Evolutionary conservation across 2,329 filamentous ascomycete species (phyloP), one percentile per base, ranked within the genome.

Genomic region (Fusarium nodosum): DNA sequence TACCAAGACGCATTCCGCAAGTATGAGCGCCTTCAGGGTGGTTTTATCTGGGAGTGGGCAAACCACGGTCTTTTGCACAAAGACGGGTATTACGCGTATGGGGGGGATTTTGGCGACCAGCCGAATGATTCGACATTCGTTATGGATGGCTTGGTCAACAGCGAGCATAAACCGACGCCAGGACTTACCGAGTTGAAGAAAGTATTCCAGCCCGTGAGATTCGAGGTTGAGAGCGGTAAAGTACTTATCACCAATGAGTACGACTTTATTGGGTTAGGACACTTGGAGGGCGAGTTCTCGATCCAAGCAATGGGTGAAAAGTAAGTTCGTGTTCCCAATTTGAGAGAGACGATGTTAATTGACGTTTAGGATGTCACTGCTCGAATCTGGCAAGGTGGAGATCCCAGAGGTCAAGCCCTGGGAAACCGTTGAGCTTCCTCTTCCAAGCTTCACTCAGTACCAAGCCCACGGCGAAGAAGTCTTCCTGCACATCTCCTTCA

Each of bases 21-120:
- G 16, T 63, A 63, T 3, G 20, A 63, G 11, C 58, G 60, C 0
- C 60, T 63, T 0, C 60, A 63, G 11, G 60, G 60, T 2, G 60
- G 60, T 0, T 63, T 63, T 2, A 63, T 63, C 22, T 63, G 60
- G 60, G 60, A 63, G 13, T 63, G 60, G 60, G 58, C 60, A 3
- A 63, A 63, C 6, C 60, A 63, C 3, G 60, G 60, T 15, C 24
- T 63, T 5, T 22, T 44, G n/a, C 60, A 56, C 9, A 56, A 48
- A 24, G 42, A 63, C 1, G 60, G 60, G 7, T 63, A 63, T 12
- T 63, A 48, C 22, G 60, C 60, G 0, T 63, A 63, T 15, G 60
- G 60, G 33, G 60, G 60, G 2, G 60, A 63, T 7, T 63, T 63
- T 48, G 60, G 60, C 1, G 60, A 63, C 6, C 9, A 63, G 11